Percentiles rank a stretch among this genome's conserved stretches.
Conservation (phyloP, 139 green algal genomes). For the Trebouxia sp. region DNA sequence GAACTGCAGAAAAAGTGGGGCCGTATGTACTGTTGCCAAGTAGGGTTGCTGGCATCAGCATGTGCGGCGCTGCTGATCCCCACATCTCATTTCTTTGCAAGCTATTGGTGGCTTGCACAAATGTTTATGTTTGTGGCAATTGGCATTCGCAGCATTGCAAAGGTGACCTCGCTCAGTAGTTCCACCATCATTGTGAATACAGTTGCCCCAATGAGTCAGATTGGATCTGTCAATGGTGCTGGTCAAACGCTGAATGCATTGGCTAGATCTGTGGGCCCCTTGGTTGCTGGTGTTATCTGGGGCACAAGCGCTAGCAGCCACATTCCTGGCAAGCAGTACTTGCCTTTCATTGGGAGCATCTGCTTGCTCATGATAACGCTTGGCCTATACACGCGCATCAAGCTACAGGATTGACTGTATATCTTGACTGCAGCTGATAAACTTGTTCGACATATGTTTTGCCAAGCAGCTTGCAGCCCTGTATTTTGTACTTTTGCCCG, state of each 20-base stretch:
- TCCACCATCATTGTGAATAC: constrained; percentile 62
- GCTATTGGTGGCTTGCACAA: background rate
- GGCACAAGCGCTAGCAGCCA: background rate
- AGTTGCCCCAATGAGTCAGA: background rate
- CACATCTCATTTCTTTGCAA: constrained; percentile 32
- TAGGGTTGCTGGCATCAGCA: constrained; percentile 39
- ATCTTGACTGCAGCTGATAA: too few relatives aligned
- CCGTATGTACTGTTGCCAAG: constrained; percentile 16
- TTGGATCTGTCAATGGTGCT: constrained; percentile 2
- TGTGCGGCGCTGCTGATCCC: constrained; percentile 44
- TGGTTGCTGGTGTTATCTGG: background rate
- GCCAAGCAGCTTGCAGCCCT: too few relatives aligned
- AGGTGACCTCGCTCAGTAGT: constrained; percentile 34
- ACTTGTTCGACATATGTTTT: too few relatives aligned
- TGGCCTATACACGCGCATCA: background rate
- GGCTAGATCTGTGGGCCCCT: background rate
- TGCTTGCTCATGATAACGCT: background rate
- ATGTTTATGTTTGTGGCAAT: constrained; percentile 31
- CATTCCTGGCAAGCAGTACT: background rate
- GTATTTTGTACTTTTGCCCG: too few relatives aligned
- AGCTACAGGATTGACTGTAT: background rate
- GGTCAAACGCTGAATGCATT: background rate
- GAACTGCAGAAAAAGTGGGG: constrained; percentile 36
- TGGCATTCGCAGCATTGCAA: constrained; percentile 22
- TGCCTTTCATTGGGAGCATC: background rate